These are phyloP conservation scores for Linnemannia zychae DNA, from an alignment of 192 early-diverging fungal species.

Conservation along the genomic window DNA sequence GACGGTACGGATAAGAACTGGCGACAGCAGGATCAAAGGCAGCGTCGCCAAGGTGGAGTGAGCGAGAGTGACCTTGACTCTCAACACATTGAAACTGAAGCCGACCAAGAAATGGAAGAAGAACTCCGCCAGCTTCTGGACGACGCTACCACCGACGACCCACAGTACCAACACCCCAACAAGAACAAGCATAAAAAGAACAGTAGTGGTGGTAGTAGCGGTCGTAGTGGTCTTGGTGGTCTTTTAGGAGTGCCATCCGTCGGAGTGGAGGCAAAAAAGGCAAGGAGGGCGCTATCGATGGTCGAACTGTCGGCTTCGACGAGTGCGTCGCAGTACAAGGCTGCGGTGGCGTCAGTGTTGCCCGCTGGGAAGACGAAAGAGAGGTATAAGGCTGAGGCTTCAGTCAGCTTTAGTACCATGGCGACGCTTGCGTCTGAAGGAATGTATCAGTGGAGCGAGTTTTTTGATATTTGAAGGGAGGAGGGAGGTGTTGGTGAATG, in stretches of 20 bases:
- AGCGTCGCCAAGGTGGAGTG: neutral
- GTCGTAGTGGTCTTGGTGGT: too few species aligned
- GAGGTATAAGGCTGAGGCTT: neutral
- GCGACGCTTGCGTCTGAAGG: conserved; percentile 1
- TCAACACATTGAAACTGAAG: neutral
- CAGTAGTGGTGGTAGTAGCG: too few species aligned
- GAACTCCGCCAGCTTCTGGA: neutral
- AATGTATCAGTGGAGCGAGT: conserved; percentile 10
- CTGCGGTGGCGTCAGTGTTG: too few species aligned
- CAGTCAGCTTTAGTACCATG: neutral
- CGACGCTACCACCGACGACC: neutral
- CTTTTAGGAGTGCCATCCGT: neutral
- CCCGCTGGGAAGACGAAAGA: neutral
- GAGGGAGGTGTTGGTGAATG: neutral
- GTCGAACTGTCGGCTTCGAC: conserved; percentile 13
- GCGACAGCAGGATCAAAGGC: neutral
- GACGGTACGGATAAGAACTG: neutral
- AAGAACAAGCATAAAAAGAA: neutral
- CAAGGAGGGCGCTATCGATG: conserved; percentile 19
- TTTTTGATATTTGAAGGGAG: conserved; percentile 4
- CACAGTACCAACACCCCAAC: neutral
- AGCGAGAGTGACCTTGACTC: neutral
- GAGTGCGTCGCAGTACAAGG: neutral
- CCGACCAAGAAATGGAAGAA: conserved; percentile 13
- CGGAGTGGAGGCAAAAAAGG: neutral